phyloP scores from a whole-genome alignment of 805 yeast genomes.

The Kurtzmaniella cleridarum region DNA sequence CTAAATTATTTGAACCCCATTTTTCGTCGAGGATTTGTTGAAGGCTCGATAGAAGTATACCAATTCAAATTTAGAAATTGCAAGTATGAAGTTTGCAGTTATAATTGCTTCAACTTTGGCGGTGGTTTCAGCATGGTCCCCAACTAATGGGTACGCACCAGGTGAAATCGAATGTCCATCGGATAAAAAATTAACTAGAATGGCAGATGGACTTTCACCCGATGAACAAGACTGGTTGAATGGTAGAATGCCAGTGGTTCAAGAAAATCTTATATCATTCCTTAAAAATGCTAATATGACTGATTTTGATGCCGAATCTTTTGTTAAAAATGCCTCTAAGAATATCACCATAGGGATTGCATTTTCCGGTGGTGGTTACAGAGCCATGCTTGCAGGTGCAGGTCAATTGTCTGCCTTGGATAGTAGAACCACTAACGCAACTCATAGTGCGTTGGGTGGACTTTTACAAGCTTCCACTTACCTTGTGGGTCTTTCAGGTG shows the following conservation, averaged over 20 bases:
- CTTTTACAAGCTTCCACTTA: conserved; percentile 35
- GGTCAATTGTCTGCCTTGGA: conserved; percentile 39
- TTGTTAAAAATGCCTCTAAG: conserved; percentile 20
- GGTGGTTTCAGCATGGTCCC: conserved; percentile 41
- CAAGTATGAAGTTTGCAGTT: too few relatives aligned
- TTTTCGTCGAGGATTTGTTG: too few relatives aligned
- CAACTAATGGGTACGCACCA: conserved; percentile 58
- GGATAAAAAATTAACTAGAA: conserved; percentile 32
- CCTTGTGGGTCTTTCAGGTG: conserved; percentile 37
- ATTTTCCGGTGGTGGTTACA: conserved; percentile 34
- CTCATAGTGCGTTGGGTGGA: conserved; percentile 32
- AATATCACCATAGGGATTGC: conserved; percentile 31
- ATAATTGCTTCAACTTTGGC: too few relatives aligned
- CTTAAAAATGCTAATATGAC: conserved; percentile 40
- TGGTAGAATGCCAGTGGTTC: conserved; percentile 42
- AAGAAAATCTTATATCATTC: conserved; percentile 40
- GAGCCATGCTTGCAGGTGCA: conserved; percentile 38
- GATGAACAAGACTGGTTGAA: conserved; percentile 51
- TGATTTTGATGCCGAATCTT: conserved; percentile 43
- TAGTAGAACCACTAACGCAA: conserved; percentile 24
- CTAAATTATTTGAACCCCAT: too few relatives aligned
- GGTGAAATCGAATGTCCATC: conserved; percentile 51
- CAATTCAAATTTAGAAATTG: too few relatives aligned
- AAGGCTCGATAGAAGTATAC: too few relatives aligned
- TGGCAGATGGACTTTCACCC: conserved; percentile 41